Conservation (phyloP, 2,329 filamentous ascomycete species). For the Colletotrichum tamarilloi region DNA sequence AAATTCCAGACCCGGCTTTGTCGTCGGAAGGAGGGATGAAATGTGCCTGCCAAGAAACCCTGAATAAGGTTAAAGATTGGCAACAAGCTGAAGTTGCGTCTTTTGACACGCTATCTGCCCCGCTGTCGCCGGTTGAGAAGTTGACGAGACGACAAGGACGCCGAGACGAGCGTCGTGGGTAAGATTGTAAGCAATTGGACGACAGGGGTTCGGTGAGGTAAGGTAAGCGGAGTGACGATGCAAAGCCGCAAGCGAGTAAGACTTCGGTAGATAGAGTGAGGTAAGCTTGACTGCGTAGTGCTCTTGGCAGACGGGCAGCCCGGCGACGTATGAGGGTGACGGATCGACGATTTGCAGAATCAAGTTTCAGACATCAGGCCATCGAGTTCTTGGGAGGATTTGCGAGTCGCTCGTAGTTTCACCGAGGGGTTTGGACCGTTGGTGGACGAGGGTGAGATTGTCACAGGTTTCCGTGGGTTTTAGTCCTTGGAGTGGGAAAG, state of each 20-base stretch:
- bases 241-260: neutral
- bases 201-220: neutral
- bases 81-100: neutral
- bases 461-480: constrained; percentile 12
- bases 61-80: constrained; percentile 19
- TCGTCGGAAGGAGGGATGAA: constrained; percentile 18
- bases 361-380: constrained; percentile 38
- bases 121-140: neutral
- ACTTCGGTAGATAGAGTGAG: neutral
- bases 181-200: constrained; percentile 15
- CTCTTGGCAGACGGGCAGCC: neutral
- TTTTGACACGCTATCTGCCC: constrained; percentile 14
- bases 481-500: neutral
- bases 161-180: constrained; percentile 14
- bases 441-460: constrained; percentile 7
- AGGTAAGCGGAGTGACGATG: neutral
- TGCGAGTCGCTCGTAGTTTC: constrained; percentile 34
- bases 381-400: constrained; percentile 27
- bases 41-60: constrained; percentile 17
- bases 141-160: constrained; percentile 6
- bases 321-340: neutral
- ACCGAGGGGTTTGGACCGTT: constrained; percentile 14
- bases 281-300: neutral
- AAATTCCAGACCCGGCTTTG: neutral
- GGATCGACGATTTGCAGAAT: constrained; percentile 32